phyloP scores from a whole-genome alignment of 306 rosid species.

The Malus fusca region DNA sequence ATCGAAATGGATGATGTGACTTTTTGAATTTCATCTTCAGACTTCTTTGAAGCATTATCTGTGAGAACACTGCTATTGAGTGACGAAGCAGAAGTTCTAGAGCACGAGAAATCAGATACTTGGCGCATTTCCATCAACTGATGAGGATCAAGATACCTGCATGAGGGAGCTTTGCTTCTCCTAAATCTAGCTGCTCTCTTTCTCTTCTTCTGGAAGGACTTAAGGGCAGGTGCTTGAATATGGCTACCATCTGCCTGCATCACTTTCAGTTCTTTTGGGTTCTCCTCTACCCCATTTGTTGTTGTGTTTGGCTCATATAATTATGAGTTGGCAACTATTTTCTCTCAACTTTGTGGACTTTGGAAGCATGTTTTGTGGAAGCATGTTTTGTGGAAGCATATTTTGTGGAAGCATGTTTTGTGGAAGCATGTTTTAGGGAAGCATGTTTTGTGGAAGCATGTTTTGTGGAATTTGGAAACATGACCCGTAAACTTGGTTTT shows the following conservation, averaged over 20 bases:
- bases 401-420: too few species aligned
- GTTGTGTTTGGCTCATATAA: too few species aligned
- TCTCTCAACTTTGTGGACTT: too few species aligned
- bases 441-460: too few species aligned
- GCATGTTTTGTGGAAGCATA: too few species aligned
- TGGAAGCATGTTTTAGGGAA: too few species aligned
- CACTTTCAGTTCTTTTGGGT: slow-evolving; percentile 28
- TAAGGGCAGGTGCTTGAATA: slow-evolving; percentile 12
- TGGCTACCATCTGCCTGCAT: slow-evolving; percentile 20
- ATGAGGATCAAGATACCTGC: slow-evolving; percentile 18
- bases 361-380: too few species aligned
- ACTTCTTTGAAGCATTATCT: slow-evolving; percentile 20
- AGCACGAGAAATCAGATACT: slow-evolving; percentile 14
- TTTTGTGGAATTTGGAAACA: too few species aligned
- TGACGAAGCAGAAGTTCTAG: slow-evolving; percentile 23
- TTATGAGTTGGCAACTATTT: too few species aligned
- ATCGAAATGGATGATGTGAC: slow-evolving; percentile 23
- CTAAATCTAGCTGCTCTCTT: slow-evolving; percentile 25
- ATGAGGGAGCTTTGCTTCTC: slow-evolving; percentile 14
- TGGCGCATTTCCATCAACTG: slow-evolving; percentile 26
- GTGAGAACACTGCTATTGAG: slow-evolving; percentile 18
- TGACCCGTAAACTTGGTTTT: too few species aligned
- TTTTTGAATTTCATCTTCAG: slow-evolving; percentile 34
- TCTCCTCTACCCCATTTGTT: slow-evolving; percentile 24
- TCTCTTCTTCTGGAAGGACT: slow-evolving; percentile 30